These are phyloP conservation scores for Volvox reticuliferus DNA, from an alignment of 139 green algal genomes.

Conservation along the genomic window DNA sequence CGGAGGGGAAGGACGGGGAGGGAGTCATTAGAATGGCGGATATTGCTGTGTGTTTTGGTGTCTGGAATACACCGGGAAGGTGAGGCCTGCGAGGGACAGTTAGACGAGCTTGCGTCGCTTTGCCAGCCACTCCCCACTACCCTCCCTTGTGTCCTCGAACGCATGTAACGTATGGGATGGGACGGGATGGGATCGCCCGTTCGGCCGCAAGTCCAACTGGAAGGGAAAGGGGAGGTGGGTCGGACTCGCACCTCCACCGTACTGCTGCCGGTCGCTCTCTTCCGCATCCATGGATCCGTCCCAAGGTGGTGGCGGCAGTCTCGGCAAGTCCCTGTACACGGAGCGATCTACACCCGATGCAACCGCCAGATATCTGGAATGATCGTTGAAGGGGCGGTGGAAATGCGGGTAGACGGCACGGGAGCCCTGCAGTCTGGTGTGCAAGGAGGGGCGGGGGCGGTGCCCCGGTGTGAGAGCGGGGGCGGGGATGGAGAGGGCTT, in stretches of 20 bases:
- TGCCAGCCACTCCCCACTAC: no score
- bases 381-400: constrained; percentile 55
- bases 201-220: no score
- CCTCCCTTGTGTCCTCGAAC: no score
- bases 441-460: no score
- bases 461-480: background rate
- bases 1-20: background rate
- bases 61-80: no score
- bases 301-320: constrained; percentile 51
- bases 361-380: constrained; percentile 45
- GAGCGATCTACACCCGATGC: background rate
- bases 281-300: constrained; percentile 5
- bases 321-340: constrained; percentile 33
- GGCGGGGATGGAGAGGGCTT: background rate
- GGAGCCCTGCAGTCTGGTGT: background rate
- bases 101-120: no score
- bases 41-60: no score
- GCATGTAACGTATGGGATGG: no score
- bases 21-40: no score
- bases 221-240: no score
- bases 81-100: no score
- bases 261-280: background rate
- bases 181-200: no score
- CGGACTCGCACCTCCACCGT: background rate
- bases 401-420: constrained; percentile 49